Base-by-base conservation (phyloP, 2,329 filamentous ascomycete genomes). In the Calycina marina region DNA sequence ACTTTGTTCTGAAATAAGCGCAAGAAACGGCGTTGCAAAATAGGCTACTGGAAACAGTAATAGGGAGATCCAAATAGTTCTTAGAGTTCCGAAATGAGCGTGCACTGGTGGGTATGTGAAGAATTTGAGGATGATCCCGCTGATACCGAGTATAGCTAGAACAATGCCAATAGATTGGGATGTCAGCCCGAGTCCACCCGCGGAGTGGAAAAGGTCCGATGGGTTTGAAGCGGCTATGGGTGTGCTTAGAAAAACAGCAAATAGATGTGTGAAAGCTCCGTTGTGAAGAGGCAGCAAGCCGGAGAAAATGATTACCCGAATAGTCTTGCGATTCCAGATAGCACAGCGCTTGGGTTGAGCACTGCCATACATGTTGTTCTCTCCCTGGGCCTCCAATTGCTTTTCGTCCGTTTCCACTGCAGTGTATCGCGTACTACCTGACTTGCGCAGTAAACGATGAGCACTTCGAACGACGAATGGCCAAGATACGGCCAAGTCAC, bases 151-250 rank as follows among this genome's bases (percentile, higher is more conserved):
- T 39, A 78, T 68, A 10, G 76, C 73, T 25, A 77, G 77, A 10
- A 76, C 76, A 25, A 77, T 58, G 14, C 78, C 77, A 29, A 84
- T 76, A 0, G 69, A 71, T 0, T 69, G 63, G 0, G 76, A 70
- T 0, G 72, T 65, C 51, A 83, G 72, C 11, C 79, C 78, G 1
- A 90, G 62, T 1, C 82, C 82, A 22, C 81, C 80, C 6, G 81
- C 72, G 3, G 68, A 46, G 0, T 65, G 60, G 20, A 48, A 36
- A 4, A 43, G 38, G 2, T 36, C 41, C n/a, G 75, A 76, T 18
- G 75, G 72, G 3, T 68, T 66, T 43, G 79, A 49, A 49, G 45
- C 20, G 10, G 65, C 62, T 1, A 65, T 63, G 0, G 67, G 67
- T 59, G 16, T 66, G 62, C 69, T 69, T 29, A 76, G 58, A 49